Evolutionary conservation across 495 filamentous ascomycete genomes (phyloP).

Genomic region (Talaromyces nanjingensis): DNA sequence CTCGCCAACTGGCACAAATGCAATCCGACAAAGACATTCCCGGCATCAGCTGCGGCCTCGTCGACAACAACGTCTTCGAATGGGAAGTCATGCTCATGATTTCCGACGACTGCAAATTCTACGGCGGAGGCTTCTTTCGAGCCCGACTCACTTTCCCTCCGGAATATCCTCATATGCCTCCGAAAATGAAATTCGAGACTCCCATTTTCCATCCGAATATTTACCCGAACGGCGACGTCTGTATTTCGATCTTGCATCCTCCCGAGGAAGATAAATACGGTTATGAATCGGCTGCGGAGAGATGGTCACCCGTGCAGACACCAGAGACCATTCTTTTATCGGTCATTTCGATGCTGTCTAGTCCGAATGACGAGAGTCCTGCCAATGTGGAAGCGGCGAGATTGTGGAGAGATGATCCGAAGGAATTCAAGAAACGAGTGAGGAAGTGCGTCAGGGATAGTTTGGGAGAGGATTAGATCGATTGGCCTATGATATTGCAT

Average conservation of each 20-base stretch:
- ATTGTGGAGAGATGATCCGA: constrained; percentile 76
- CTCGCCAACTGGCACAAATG: constrained; percentile 87
- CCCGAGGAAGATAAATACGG: constrained; percentile 95
- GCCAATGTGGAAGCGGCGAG: constrained; percentile 91
- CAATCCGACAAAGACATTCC: constrained; percentile 85
- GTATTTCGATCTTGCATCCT: constrained; percentile 94
- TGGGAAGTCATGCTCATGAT: constrained; percentile 99
- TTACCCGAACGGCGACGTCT: constrained; percentile 83
- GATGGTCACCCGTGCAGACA: constrained; percentile 95
- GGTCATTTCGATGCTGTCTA: constrained; percentile 87
- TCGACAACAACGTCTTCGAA: constrained; percentile 89
- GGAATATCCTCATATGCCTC: constrained; percentile 84
- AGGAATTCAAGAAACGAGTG: constrained; percentile 72
- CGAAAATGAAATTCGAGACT: constrained; percentile 82
- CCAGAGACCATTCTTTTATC: constrained; percentile 91
- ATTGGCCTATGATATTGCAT: neutral
- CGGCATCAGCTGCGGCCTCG: constrained; percentile 86
- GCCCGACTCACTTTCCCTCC: constrained; percentile 70
- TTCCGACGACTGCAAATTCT: constrained; percentile 89
- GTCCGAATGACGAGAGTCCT: constrained; percentile 91
- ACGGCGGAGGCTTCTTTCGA: constrained; percentile 90
- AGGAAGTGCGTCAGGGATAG: constrained; percentile 77
- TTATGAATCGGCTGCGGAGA: constrained; percentile 85
- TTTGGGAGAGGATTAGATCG: constrained; percentile 59
- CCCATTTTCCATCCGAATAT: constrained; percentile 96